Conservation (phyloP, 2,329 filamentous ascomycete genomes). For the Teratosphaeria destructans region DNA sequence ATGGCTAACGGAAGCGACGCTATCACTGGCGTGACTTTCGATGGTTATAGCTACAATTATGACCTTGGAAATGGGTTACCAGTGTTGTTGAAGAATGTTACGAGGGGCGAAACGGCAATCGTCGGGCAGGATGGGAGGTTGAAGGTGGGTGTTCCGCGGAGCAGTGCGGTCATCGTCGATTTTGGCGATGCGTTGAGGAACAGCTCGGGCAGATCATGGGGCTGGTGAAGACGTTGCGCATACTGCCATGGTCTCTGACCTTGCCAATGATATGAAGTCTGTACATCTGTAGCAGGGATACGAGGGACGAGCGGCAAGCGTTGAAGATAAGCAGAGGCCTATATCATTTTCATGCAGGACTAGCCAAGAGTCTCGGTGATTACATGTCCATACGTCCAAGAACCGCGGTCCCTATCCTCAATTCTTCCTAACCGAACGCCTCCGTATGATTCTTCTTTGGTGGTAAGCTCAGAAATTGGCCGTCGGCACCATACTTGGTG, state of each 20-base stretch:
- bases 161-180: slow-evolving; percentile 20
- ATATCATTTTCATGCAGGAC: too few relatives aligned
- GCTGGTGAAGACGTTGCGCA: background rate
- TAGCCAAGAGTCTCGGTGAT: too few relatives aligned
- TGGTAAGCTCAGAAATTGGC: background rate
- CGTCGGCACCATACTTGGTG: background rate
- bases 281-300: too few relatives aligned
- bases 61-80: slow-evolving; percentile 47
- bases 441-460: background rate
- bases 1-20: slow-evolving; percentile 55
- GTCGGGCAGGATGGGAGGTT: slow-evolving; percentile 26
- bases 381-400: too few relatives aligned
- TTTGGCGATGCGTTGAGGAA: background rate
- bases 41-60: slow-evolving; percentile 52
- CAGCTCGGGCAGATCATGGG: background rate
- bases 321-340: too few relatives aligned
- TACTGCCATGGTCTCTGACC: background rate
- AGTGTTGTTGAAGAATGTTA: slow-evolving; percentile 46
- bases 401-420: too few relatives aligned
- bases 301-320: too few relatives aligned
- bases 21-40: slow-evolving; percentile 50
- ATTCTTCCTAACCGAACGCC: too few relatives aligned
- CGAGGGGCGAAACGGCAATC: slow-evolving; percentile 36
- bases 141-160: slow-evolving; percentile 16
- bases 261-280: background rate